Conservation (phyloP, 805 yeast species). For the Kluyveromyces siamensis region DNA sequence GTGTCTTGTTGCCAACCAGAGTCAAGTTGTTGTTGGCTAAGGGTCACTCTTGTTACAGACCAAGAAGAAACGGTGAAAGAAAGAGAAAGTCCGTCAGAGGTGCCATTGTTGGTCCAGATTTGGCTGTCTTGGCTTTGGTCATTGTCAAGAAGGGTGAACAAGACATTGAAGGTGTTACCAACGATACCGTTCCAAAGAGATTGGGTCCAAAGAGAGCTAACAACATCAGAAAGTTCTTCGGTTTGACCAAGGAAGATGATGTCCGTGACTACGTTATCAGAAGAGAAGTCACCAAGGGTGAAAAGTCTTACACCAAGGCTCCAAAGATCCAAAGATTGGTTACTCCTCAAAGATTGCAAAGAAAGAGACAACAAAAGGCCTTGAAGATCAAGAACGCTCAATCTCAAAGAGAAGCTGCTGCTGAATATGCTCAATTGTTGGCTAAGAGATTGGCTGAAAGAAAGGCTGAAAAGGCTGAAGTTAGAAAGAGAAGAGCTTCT, state of each 20-base stretch:
- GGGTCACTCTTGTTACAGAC: conserved; percentile 98
- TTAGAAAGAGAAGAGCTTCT: conserved; percentile 99
- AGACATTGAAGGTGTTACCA: conserved; percentile 94
- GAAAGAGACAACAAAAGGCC: conserved; percentile 95
- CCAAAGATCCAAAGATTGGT: conserved; percentile 99
- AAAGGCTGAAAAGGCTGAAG: conserved; percentile 97
- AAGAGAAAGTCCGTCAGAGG: conserved; percentile 99
- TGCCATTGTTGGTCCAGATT: conserved; percentile 95
- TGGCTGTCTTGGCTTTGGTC: conserved; percentile 89
- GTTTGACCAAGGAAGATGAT: conserved; percentile 47
- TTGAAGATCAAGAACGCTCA: conserved; percentile 94
- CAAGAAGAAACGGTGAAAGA: conserved; percentile 99
- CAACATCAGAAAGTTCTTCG: conserved; percentile 99
- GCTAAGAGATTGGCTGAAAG: conserved; percentile 98
- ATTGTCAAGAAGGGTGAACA: conserved; percentile 95
- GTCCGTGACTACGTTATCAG: conserved; percentile 82
- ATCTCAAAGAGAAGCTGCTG: conserved; percentile 99
- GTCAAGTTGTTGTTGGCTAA: conserved; percentile 89
- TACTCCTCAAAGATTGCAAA: conserved; percentile 98
- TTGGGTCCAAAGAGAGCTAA: conserved; percentile 99
- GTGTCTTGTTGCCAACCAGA: conserved; percentile 99
- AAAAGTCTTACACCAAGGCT: conserved; percentile 98
- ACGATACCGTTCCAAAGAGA: conserved; percentile 93
- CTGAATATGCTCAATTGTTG: conserved; percentile 97
- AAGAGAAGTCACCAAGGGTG: conserved; percentile 98